These are phyloP conservation scores for Chimonanthus praecox DNA, from an alignment of 164 flowering plant genomes.

Conservation along the genomic window DNA sequence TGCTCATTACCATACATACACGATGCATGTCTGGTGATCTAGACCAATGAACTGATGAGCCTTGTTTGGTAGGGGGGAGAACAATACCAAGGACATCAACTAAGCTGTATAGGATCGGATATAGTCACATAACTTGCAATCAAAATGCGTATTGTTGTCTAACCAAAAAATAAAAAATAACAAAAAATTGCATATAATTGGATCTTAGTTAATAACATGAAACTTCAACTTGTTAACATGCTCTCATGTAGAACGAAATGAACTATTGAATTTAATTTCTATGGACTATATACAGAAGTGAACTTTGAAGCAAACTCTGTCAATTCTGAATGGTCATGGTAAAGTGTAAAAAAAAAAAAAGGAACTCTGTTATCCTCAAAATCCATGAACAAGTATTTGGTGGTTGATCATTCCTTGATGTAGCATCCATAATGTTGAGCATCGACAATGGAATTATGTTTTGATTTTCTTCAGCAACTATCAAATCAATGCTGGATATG, in stretches of 20 bases:
- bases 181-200: no score
- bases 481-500: background rate
- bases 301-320: background rate
- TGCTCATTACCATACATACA: no score
- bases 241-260: background rate
- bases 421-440: slow-evolving; percentile 6
- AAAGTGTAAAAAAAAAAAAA: no score
- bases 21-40: no score
- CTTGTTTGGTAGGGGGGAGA: no score
- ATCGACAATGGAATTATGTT: slow-evolving; percentile 7
- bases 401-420: background rate
- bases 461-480: background rate
- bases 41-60: no score
- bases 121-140: no score
- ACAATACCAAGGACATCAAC: no score
- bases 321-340: background rate
- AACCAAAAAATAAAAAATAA: no score
- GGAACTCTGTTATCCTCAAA: background rate
- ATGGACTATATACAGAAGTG: background rate
- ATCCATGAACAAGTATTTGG: background rate
- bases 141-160: no score
- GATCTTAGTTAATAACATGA: no score
- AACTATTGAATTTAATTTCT: background rate
- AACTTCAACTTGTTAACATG: background rate
- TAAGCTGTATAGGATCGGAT: no score